These are phyloP conservation scores for Ophiostoma ulmi DNA, from an alignment of 2,329 filamentous ascomycete genomes.

Conservation along the genomic window DNA sequence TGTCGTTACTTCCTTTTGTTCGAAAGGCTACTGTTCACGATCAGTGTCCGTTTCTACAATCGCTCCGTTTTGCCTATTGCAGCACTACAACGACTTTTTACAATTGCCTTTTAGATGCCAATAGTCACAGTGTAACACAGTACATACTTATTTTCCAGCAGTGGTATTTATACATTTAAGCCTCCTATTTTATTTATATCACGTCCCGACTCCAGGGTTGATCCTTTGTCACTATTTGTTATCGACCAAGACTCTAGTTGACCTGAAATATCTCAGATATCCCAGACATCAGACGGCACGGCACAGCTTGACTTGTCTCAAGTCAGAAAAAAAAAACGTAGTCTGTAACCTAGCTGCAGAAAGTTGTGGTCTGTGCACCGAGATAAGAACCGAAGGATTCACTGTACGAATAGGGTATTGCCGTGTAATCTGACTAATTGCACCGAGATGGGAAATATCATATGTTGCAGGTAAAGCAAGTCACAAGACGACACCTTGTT, in stretches of 20 bases:
- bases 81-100: not conserved
- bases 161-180: not conserved
- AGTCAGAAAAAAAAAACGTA: not conserved
- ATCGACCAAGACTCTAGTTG: not conserved
- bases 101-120: not conserved
- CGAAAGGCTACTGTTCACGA: not conserved
- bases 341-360: not conserved
- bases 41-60: not conserved
- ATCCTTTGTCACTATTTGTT: not conserved
- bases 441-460: not conserved
- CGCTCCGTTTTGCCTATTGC: not conserved
- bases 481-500: not conserved
- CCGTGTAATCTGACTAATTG: not conserved
- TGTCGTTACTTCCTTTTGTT: not conserved
- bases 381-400: not conserved
- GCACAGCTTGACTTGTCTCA: not conserved
- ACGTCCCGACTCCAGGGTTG: not conserved
- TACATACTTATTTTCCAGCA: not conserved
- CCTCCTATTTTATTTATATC: slow-evolving; percentile 1
- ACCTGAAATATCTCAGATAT: not conserved
- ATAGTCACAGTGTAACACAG: not conserved
- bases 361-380: not conserved
- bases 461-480: not conserved
- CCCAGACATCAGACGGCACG: not conserved
- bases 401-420: not conserved